Conservation (phyloP, 306 rosid species). For the Bauhinia variegata region DNA sequence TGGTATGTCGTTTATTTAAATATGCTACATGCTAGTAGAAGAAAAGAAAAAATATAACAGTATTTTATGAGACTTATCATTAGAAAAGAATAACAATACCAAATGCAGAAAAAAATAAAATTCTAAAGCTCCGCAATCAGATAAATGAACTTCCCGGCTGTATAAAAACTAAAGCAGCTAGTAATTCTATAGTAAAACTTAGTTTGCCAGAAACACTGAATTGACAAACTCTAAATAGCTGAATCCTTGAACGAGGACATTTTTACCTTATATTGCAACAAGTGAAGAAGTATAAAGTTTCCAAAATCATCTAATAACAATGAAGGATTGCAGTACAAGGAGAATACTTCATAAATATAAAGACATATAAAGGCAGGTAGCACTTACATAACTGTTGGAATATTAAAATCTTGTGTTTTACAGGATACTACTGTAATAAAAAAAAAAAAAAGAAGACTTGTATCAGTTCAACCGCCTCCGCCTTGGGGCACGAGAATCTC, state of each 20-base stretch:
- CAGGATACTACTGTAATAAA: neutral
- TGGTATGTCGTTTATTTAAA: no score
- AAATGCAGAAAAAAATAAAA: no score
- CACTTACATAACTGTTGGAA: conserved; percentile 26
- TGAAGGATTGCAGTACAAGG: conserved; percentile 20
- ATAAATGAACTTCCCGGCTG: neutral
- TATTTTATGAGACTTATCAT: no score
- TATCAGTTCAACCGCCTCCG: conserved; percentile 63
- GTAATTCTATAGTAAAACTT: neutral
- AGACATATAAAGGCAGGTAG: conserved; percentile 22
- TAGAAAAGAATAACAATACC: no score
- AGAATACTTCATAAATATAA: conserved; percentile 14
- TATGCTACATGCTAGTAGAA: no score
- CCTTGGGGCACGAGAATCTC: conserved; percentile 66
- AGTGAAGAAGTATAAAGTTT: conserved; percentile 25
- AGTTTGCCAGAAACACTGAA: neutral
- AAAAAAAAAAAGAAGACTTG: neutral
- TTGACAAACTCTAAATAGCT: no score
- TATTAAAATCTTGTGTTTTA: neutral
- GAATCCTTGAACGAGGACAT: neutral
- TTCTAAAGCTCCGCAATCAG: neutral
- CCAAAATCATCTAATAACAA: conserved; percentile 37
- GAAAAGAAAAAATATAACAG: no score
- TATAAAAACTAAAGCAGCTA: neutral
- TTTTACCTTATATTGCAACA: conserved; percentile 30